Percentiles rank a stretch among this genome's conserved stretches.
Evolutionary conservation across 2,329 filamentous ascomycete species (phyloP).

Genomic region (Neofusicoccum laricinum): DNA sequence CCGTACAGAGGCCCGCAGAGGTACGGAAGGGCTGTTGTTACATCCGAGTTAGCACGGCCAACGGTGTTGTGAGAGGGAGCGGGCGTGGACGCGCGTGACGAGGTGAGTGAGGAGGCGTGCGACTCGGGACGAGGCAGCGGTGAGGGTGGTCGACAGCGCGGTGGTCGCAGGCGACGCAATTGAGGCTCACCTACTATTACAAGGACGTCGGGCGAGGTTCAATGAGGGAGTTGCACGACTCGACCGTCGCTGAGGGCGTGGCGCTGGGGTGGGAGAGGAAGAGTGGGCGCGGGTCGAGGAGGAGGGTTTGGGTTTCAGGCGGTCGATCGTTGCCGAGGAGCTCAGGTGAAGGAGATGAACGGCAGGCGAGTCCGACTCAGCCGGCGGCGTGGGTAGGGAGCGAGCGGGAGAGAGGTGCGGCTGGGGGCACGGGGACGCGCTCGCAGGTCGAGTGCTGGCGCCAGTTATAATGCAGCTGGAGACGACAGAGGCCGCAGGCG

Average conservation of each 20-base stretch:
- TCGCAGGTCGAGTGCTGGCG: conserved; percentile 9
- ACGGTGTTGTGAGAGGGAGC: conserved; percentile 11
- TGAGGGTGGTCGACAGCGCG: conserved; percentile 2
- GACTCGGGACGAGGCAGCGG: conserved; percentile 5
- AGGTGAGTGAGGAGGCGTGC: conserved; percentile 5
- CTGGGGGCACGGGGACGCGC: conserved; percentile 6
- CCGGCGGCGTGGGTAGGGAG: conserved; percentile 9
- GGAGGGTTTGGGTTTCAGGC: conserved; percentile 2
- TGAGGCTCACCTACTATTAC: conserved; percentile 27
- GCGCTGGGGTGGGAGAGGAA: conserved; percentile 2
- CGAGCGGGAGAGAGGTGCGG: conserved; percentile 9
- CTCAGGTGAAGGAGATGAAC: conserved; percentile 15
- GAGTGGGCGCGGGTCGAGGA: conserved; percentile 11
- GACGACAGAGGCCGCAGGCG: conserved; percentile 6
- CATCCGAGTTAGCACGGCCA: conserved; percentile 4
- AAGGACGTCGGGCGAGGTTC: conserved; percentile 10
- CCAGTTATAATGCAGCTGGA: conserved; percentile 12
- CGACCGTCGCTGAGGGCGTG: background rate
- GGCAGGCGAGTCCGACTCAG: conserved; percentile 16
- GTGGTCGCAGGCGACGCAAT: background rate
- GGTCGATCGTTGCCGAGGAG: conserved; percentile 17
- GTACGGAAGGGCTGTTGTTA: conserved; percentile 13
- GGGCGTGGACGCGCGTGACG: conserved; percentile 10
- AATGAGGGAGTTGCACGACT: conserved; percentile 16
- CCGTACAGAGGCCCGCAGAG: conserved; percentile 14